A percentile compares a stretch with the other conserved stretches of the same genome.
Evolutionary conservation across 257 asterid species (phyloP).

Genomic region (Verbena officinalis): DNA sequence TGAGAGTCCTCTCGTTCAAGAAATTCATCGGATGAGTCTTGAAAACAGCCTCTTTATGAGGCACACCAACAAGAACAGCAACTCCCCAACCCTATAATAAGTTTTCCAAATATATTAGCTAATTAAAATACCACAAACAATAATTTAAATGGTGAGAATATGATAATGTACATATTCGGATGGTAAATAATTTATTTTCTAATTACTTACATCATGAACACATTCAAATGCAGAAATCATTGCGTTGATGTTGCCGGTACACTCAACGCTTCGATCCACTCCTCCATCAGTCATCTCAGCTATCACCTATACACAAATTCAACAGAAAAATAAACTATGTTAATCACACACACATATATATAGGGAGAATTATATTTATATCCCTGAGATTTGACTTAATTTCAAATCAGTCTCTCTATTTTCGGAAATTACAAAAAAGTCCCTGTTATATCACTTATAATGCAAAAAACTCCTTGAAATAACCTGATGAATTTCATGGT

Average conservation of each 20-base stretch:
- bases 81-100: slow-evolving; percentile 75
- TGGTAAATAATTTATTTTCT: too few species aligned
- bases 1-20: slow-evolving; percentile 69
- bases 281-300: slow-evolving; percentile 78
- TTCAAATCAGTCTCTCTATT: too few species aligned
- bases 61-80: slow-evolving; percentile 79
- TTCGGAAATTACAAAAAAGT: too few species aligned
- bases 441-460: too few species aligned
- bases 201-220: slow-evolving; percentile 70
- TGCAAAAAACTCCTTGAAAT: too few species aligned
- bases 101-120: not conserved
- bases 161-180: too few species aligned
- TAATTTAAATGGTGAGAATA: too few species aligned
- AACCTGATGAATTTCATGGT: too few species aligned
- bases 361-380: too few species aligned
- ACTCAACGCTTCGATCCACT: slow-evolving; percentile 79
- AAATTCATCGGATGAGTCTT: slow-evolving; percentile 66
- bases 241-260: slow-evolving; percentile 72
- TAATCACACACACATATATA: not conserved
- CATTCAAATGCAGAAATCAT: slow-evolving; percentile 91
- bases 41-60: slow-evolving; percentile 62
- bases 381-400: too few species aligned
- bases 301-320: slow-evolving; percentile 43
- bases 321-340: not conserved
- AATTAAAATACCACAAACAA: too few species aligned